Evolutionary conservation across 352 stramenopile genomes (phyloP).

Genomic region (Phytophthora cactorum): DNA sequence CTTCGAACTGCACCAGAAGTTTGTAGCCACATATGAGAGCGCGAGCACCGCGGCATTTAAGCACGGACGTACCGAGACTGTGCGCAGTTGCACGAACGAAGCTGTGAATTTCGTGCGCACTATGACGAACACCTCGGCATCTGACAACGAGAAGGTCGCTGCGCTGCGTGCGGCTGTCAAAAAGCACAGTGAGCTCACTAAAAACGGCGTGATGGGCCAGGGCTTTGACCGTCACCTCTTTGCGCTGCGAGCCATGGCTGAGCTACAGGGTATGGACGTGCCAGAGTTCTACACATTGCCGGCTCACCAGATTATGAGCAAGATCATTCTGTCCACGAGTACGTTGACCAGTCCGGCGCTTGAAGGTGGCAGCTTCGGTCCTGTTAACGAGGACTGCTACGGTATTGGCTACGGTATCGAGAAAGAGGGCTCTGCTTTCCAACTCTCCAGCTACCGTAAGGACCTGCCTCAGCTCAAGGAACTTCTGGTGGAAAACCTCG

Average conservation of each 20-base stretch:
- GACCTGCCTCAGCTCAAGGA: slow-evolving; percentile 79
- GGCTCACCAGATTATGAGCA: slow-evolving; percentile 80
- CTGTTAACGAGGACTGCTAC: slow-evolving; percentile 91
- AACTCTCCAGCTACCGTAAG: slow-evolving; percentile 86
- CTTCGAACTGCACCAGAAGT: slow-evolving; percentile 81
- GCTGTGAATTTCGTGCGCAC: slow-evolving; percentile 73
- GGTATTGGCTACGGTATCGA: slow-evolving; percentile 91
- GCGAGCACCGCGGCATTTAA: slow-evolving; percentile 92
- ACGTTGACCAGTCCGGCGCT: slow-evolving; percentile 87
- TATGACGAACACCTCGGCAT: slow-evolving; percentile 69
- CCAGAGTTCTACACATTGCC: slow-evolving; percentile 85
- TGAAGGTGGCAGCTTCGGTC: slow-evolving; percentile 89
- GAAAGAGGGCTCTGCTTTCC: slow-evolving; percentile 82
- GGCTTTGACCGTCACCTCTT: slow-evolving; percentile 91
- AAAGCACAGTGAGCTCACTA: slow-evolving; percentile 90
- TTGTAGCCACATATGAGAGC: slow-evolving; percentile 89
- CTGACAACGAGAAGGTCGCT: slow-evolving; percentile 61
- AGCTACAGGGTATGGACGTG: slow-evolving; percentile 57
- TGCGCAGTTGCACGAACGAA: slow-evolving; percentile 90
- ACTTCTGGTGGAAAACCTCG: slow-evolving; percentile 72
- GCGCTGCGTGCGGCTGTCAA: slow-evolving; percentile 77
- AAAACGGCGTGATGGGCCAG: slow-evolving; percentile 92
- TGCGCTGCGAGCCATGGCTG: slow-evolving; percentile 73
- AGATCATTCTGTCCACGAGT: slow-evolving; percentile 92
- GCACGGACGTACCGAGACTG: slow-evolving; percentile 90